Base-by-base conservation (phyloP, 176 grass and related monocot genomes). In the Urochloa ruziziensis region DNA sequence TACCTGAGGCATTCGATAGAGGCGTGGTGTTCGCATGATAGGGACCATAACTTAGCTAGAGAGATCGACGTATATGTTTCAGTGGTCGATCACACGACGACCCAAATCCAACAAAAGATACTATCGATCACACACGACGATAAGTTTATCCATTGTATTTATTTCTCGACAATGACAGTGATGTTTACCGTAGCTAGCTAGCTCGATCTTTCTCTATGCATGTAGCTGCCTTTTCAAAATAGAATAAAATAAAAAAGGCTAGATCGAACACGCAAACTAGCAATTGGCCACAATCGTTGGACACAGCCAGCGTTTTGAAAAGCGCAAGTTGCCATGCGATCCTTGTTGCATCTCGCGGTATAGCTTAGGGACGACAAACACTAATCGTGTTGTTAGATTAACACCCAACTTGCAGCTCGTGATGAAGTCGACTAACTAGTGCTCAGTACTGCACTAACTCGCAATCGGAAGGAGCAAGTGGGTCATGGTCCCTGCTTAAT, bases 241-340 rank as follows among this genome's bases (percentile, higher is more conserved):
- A 27, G 29, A 29, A 32, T 18, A 9, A n/a, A n/a, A n/a, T n/a
- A n/a, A n/a, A 46, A 23, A 29, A 58, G 33, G 5, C 13, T 32
- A 23, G 37, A 88, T 59, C 48, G n/a, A 49, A 64, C 68, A 80
- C 68, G 81, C 30, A 32, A 67, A 18, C 40, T 30, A 30, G 25
- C 27, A 4, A 73, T 16, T 14, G 54, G 28, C 75, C 47, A 73
- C 59, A 58, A 16, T 64, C 19, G 75, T 49, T 84, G 81, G 48
- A 80, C n/a, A 80, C 76, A 73, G 13, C 47, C 30, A 57, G 66
- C 47, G 8, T 18, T 49, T 77, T 11, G 12, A 17, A 66, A 57
- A 42, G 30, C 23, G 24, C 87, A 84, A 89, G 68, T 75, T 89
- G 81, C 67, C 70, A 29, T 64, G 19, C 13, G 58, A 80, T 78